A percentile compares a stretch with the other conserved stretches of the same genome.
phyloP scores from a whole-genome alignment of 495 filamentous ascomycete genomes.

The Gamarada debralockiae region DNA sequence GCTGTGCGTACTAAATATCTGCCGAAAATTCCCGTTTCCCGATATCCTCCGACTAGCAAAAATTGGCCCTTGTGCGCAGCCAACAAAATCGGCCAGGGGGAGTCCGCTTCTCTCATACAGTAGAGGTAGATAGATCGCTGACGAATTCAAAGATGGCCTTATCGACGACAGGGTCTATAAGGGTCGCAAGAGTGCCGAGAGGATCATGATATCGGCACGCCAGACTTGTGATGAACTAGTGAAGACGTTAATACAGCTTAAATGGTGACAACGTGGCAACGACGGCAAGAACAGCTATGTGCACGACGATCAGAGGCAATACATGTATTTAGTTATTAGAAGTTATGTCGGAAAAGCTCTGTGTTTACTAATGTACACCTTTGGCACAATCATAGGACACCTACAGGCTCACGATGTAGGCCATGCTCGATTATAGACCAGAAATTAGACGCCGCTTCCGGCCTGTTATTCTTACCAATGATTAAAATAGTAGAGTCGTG shows the following conservation, averaged over 20 bases:
- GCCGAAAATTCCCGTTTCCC: too few species aligned
- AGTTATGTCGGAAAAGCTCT: not conserved
- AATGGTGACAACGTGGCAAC: conserved; percentile 1
- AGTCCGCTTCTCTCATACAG: not conserved
- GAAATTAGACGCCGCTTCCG: not conserved
- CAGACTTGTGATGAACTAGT: conserved; percentile 2
- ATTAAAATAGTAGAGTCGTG: not conserved
- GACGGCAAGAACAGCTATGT: not conserved
- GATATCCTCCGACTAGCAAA: not conserved
- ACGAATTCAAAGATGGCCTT: conserved; percentile 7
- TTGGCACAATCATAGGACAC: not conserved
- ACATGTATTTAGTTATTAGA: not conserved
- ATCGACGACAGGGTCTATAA: conserved; percentile 1
- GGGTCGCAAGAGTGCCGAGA: conserved; percentile 2
- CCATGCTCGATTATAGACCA: not conserved
- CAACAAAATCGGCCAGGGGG: not conserved
- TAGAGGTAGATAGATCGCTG: not conserved
- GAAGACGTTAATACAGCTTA: conserved; percentile 1
- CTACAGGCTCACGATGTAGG: not conserved
- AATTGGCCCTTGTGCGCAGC: not conserved
- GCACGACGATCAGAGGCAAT: not conserved
- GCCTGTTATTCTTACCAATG: not conserved
- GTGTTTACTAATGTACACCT: not conserved
- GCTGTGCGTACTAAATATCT: not conserved
- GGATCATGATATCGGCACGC: conserved; percentile 1